Evolutionary conservation across 2,329 filamentous ascomycete species (phyloP).

Genomic region (Epichloe sp.): DNA sequence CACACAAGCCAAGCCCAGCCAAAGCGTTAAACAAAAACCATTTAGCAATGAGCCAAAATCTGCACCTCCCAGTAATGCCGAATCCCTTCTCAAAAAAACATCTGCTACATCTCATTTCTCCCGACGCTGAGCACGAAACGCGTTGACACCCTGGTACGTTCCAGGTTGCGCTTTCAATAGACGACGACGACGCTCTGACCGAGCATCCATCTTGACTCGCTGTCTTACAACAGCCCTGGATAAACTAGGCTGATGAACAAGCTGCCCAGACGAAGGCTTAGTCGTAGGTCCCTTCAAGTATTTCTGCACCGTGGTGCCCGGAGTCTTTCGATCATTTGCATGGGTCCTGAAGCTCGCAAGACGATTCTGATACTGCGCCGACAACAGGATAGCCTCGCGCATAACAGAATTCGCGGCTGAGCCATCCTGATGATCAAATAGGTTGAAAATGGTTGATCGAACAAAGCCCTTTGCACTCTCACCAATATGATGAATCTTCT

Average conservation of each 20-base stretch:
- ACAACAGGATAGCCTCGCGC: conserved; percentile 15
- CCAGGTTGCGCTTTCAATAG: conserved; percentile 4
- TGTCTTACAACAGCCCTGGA: not conserved
- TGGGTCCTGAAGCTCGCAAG: conserved; percentile 9
- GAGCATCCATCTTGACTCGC: conserved; percentile 3
- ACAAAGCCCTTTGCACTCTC: conserved; percentile 7
- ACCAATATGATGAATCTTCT: conserved; percentile 3
- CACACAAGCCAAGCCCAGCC: not conserved
- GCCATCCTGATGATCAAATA: conserved; percentile 6
- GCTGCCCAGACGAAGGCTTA: not conserved
- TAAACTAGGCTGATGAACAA: not conserved
- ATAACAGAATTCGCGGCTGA: conserved; percentile 16
- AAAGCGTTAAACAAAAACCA: not conserved
- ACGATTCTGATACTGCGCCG: conserved; percentile 13
- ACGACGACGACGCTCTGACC: conserved; percentile 3
- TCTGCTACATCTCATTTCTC: not conserved
- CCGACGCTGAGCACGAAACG: conserved; percentile 10
- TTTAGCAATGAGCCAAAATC: not conserved
- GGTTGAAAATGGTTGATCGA: conserved; percentile 7
- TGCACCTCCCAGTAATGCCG: not conserved
- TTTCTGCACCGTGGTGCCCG: not conserved
- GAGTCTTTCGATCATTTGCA: not conserved
- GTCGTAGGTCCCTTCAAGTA: not conserved
- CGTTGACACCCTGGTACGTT: conserved; percentile 16
- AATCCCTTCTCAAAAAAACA: not conserved